phyloP scores from a whole-genome alignment of 345 rosid species.

The Eucalyptus shirleyi region DNA sequence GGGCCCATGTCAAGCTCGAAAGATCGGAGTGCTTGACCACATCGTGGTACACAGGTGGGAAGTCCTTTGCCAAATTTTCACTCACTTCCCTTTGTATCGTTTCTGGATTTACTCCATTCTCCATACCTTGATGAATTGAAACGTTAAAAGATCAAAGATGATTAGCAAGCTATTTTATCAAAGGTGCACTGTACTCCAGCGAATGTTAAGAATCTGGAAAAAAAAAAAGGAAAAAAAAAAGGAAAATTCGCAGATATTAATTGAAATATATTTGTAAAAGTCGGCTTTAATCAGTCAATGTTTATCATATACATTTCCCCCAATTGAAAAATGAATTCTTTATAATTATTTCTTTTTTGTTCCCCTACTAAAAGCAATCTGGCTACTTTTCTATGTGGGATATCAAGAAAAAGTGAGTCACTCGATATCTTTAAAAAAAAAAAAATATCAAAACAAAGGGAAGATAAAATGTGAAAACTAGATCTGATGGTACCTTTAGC shows the following conservation, averaged over 20 bases:
- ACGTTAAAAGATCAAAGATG: background rate
- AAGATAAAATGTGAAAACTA: background rate
- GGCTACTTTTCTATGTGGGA: background rate
- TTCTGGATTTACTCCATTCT: background rate
- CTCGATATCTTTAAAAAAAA: background rate
- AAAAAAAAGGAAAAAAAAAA: no score
- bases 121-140: background rate
- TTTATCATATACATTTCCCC: background rate
- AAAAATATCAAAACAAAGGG: background rate
- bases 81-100: slow-evolving; percentile 4
- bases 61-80: background rate
- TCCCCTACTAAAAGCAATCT: background rate
- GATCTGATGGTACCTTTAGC: background rate
- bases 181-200: background rate
- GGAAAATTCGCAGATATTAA: background rate
- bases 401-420: background rate
- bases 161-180: background rate
- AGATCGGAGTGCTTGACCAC: slow-evolving; percentile 3
- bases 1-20: slow-evolving; percentile 13
- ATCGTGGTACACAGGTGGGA: slow-evolving; percentile 7
- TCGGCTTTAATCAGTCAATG: background rate
- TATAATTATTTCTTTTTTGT: background rate
- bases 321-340: background rate
- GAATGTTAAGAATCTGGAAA: background rate
- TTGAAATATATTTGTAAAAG: background rate